Evolutionary conservation across 2,329 filamentous ascomycete genomes (phyloP), one percentile per base, ranked within the genome.

Genomic region (Hyphodiscus sp.): DNA sequence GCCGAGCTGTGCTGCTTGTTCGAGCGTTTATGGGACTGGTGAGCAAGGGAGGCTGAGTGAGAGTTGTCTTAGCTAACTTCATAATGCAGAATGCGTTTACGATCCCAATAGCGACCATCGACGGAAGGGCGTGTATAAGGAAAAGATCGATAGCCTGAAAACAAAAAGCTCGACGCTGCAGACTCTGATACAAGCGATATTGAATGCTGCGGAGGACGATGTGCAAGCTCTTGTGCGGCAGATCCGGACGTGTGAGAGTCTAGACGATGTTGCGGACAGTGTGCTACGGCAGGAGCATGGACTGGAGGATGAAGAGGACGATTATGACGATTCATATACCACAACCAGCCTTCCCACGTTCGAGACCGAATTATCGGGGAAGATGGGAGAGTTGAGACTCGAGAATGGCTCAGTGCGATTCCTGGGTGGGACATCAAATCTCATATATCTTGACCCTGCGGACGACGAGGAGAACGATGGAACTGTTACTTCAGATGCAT

Each of bases 31-130:
- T 68, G 82, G 83, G 57, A 94, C 89, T 56, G 67, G 67, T 67
- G 50, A 63, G 61, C 55, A 47, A 23, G 3, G 23, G 3, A 2
- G 26, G 2, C 6, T 49, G 23, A n/a, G 41, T 44, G 20, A 23
- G 15, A 20, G 16, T 43, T 4, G 5, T 41, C n/a, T 20, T 18
- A 13, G 47, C 20, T 19, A 5, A 52, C 51, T 57, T 54, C 49
- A 43, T 46, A 26, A 41, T 20, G 18, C 38, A 67, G 83, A 88
- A 73, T 96, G 94, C 69, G 79, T 96, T 60, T 97, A 97, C 76
- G 92, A 97, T 67, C 92, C 91, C 2, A 95, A 91, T 67, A 96
- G 91, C 54, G 94, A 99, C 69, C 91, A 96, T 69, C 87, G 94
- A 48, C 86, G 94, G 49, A 97, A 97, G 70, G 94, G 94, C 56